A percentile compares a stretch with the other conserved stretches of the same genome.
These are phyloP conservation scores for Fusarium annulatum DNA, from an alignment of 2,329 filamentous ascomycete genomes.

Conservation along the genomic window DNA sequence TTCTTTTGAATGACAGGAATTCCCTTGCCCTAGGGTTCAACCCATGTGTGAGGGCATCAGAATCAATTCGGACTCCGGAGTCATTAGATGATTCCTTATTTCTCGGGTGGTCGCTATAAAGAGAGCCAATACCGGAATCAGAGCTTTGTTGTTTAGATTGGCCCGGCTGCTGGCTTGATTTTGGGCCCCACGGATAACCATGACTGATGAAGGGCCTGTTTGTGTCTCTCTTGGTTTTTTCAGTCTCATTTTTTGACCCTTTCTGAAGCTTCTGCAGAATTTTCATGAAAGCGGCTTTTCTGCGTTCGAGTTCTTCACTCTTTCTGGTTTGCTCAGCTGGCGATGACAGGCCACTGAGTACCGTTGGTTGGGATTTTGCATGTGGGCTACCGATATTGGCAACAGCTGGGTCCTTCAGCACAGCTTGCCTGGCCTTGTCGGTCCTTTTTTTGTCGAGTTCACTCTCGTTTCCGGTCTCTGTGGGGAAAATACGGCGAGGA, in stretches of 20 bases:
- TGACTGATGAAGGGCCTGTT: background rate
- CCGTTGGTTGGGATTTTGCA: background rate
- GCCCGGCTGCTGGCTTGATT: background rate
- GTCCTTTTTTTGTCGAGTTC: background rate
- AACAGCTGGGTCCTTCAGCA: constrained; percentile 34
- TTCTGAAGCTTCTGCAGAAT: constrained; percentile 45
- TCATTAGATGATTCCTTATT: constrained; percentile 29
- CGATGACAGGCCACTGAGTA: background rate
- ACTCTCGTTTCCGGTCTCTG: background rate
- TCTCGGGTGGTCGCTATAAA: background rate
- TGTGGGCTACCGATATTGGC: constrained; percentile 11
- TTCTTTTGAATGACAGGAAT: constrained; percentile 46
- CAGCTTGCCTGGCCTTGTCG: constrained; percentile 24
- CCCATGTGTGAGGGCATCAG: constrained; percentile 16
- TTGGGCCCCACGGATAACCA: constrained; percentile 1
- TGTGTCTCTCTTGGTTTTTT: background rate
- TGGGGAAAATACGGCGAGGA: background rate
- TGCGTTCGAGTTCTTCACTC: constrained; percentile 14
- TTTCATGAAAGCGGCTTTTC: constrained; percentile 43
- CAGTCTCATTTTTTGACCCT: background rate
- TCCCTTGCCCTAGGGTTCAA: constrained; percentile 51
- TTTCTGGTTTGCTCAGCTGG: background rate
- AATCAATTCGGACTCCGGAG: constrained; percentile 30
- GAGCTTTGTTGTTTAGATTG: background rate
- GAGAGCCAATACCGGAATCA: constrained; percentile 16